phyloP scores from a whole-genome alignment of 192 early-diverging fungal genomes.

The Coemansia asiatica region DNA sequence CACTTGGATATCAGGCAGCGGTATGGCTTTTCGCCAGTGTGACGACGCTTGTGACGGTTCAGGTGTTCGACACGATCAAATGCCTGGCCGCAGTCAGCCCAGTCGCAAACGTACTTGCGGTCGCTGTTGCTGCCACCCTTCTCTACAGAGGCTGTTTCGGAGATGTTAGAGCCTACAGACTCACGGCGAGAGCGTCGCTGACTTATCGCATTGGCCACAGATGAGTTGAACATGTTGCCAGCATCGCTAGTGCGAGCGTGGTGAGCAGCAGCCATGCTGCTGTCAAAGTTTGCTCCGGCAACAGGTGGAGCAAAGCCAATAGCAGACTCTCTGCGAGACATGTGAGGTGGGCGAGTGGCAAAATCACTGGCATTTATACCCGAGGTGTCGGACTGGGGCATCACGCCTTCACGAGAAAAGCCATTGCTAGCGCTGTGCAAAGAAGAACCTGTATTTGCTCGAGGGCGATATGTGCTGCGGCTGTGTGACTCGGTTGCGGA shows the following conservation, averaged over 20 bases:
- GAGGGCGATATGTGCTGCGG: conserved; percentile 12
- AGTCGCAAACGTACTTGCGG: conserved; percentile 52
- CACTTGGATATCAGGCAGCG: conserved; percentile 68
- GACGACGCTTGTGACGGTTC: conserved; percentile 68
- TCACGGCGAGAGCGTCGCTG: conserved; percentile 15
- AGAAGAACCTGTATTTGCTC: conserved; percentile 2
- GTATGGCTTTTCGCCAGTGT: conserved; percentile 69
- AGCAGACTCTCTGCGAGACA: conserved; percentile 18
- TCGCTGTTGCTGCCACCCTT: conserved; percentile 16
- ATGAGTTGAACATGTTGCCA: neutral
- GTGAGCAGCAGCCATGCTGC: conserved; percentile 2
- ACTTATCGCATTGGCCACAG: neutral
- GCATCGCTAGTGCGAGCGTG: neutral
- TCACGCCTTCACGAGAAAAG: neutral
- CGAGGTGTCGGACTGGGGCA: neutral
- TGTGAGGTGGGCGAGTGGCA: neutral
- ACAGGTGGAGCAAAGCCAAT: conserved; percentile 9
- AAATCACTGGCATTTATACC: neutral
- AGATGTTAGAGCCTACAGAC: conserved; percentile 25
- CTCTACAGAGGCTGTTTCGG: neutral
- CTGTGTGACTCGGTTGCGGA: conserved; percentile 6
- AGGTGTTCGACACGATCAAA: conserved; percentile 82
- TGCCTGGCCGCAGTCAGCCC: conserved; percentile 49
- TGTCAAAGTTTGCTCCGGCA: conserved; percentile 1
- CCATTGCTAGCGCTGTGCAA: neutral